Base-by-base conservation (phyloP, 805 yeast species). In the Trichomonascus vanleenenianus region DNA sequence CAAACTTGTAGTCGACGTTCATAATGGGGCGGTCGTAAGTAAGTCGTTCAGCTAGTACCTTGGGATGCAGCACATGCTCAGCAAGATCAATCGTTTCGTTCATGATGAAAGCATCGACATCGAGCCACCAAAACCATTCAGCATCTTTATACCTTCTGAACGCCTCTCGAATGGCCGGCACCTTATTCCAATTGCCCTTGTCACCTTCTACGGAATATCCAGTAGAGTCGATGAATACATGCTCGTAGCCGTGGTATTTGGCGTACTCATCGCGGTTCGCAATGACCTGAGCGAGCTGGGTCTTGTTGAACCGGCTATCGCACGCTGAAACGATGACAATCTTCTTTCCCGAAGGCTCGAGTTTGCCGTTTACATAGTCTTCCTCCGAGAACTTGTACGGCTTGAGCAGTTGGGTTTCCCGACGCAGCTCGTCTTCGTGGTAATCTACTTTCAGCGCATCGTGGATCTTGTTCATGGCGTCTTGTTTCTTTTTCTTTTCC, bases 61-160 rank as follows among this genome's bases (percentile, higher is more conserved):
- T 39, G 7, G 64, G 61, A 31, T 53, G 41, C 14, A 64, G 47
- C 5, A 64, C 39, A 33, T 57, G 58, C 9, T 46, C 43, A 2
- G 54, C 61, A 11, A 64, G 48, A 27, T 58, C 60, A 16, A 58
- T 36, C 11, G 47, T 40, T 3, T 56, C 55, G 31, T 61, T 60
- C 61, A 62, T 60, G 42, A 64, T 56, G 16, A 64, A 47, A 10
- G 59, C 58, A 36, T 64, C 68, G 8, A 54, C 48, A 45, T 64
- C 68, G n/a, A 64, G 52, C 66, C 65, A 63, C 64, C 65, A 62
- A 30, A 64, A 49, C 68, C 68, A 64, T 42, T 64, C 64, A 12
- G 57, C 63, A 2, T 61, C 56, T 1, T 66, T 64, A 40, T 59
- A 44, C 15, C 35, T 39, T 11, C 51, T 52, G 30, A 60, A 60